Evolutionary conservation across 2,329 filamentous ascomycete species (phyloP).

Genomic region (Chaetomiaceae sp.): DNA sequence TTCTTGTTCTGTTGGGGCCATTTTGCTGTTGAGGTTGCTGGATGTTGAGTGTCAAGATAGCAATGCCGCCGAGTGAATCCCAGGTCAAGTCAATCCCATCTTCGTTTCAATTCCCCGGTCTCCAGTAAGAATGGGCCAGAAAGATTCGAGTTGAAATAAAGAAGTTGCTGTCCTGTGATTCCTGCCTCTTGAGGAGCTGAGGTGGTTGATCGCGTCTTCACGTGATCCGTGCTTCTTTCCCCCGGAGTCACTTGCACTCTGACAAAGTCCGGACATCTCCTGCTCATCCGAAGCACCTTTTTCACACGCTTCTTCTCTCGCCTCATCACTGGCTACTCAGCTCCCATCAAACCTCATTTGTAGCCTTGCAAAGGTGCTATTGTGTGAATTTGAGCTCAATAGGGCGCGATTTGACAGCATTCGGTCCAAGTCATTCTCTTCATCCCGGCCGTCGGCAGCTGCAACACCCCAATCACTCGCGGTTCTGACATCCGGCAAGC

Average conservation of each 20-base stretch:
- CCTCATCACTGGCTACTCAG: not conserved
- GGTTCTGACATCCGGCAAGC: not conserved
- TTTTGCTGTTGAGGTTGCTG: conserved; percentile 33
- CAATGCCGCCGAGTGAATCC: too few species aligned
- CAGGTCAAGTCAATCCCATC: too few species aligned
- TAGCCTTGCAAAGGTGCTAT: not conserved
- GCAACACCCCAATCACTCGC: not conserved
- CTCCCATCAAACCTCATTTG: not conserved
- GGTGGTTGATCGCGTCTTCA: conserved; percentile 24
- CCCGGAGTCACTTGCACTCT: not conserved
- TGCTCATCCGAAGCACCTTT: not conserved
- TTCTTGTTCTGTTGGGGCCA: conserved; percentile 69
- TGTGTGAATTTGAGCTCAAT: not conserved
- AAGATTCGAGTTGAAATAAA: too few species aligned
- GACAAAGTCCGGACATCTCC: not conserved
- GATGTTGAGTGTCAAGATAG: too few species aligned
- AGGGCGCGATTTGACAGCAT: not conserved
- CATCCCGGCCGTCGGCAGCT: not conserved
- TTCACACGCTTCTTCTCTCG: not conserved
- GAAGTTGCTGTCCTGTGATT: too few species aligned
- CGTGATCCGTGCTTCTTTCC: conserved; percentile 24
- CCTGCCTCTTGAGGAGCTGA: too few species aligned
- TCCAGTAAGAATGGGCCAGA: too few species aligned
- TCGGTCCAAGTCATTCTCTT: not conserved
- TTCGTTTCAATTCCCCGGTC: too few species aligned